Evolutionary conservation across 1,284 basidiomycete genomes (phyloP), one percentile per base, ranked within the genome.

Genomic region (Cryptococcus hybrid): DNA sequence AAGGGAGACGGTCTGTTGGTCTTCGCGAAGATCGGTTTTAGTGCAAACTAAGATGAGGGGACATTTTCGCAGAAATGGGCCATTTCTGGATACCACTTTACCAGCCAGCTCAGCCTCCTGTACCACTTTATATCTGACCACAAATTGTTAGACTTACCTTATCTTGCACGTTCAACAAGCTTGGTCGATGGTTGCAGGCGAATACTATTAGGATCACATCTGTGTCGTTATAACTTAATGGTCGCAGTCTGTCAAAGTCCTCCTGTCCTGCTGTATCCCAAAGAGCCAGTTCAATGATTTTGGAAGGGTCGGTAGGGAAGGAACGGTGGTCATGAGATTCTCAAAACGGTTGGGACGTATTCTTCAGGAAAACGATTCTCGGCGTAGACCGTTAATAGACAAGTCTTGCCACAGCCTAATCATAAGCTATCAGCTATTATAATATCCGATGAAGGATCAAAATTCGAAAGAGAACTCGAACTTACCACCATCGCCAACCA

Each of bases 261-360:
- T 98, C 94, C 78, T 98, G 94, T 15, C 95, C 94, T 4, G 94
- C 95, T 1, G 95, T 98, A 79, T 98, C 94, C 94, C 94, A 99
- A 38, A n/a, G 82, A 4, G 94, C 93, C 39, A 98, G 84, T 77
- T 98, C 94, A 67, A 98, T 87, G 48, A 86, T 82, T 79, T 95
- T 96, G 56, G 88, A 87, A 3, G 76, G 70, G 45, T 97, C 92
- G 67, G 88, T 89, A 5, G 77, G 8, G 71, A 68, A 45, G 87
- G 83, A 52, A 96, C 88, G 68, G 89, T 86, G 8, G 94, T 95
- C 57, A 97, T 90, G 71, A 93, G 90, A 84, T 94, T 97, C 79
- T 98, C 95, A 75, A 98, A 7, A 98, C 94, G 18, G 94, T 99
- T 30, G 95, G 94, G 62, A 98, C 89, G 79, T 98, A 98, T 57